Base-by-base conservation (phyloP, 2,329 filamentous ascomycete species). In the Fusarium continuum region DNA sequence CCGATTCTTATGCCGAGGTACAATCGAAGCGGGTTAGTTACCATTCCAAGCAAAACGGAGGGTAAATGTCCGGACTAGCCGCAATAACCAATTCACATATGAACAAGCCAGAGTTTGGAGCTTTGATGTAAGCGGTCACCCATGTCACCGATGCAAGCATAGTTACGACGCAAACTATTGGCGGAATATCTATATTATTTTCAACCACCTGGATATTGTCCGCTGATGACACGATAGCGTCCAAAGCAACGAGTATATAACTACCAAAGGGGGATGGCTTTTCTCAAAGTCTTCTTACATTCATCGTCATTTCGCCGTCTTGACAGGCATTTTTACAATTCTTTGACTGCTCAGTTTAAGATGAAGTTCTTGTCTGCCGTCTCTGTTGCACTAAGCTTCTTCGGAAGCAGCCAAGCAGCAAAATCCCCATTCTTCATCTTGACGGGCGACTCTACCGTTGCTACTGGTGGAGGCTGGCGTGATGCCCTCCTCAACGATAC, bases 401-500 rank as follows among this genome's bases (percentile, higher is more conserved):
- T 61, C 1, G 47, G 40, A 17, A 22, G 34, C 1, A 17, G 16
- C 7, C n/a, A 55, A 13, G 47, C 55, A 7, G 43, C 16, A 2
- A 61, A 47, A 4, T 55, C 56, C 0, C 56, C 56, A 1, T 60
- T 60, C 10, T 55, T 60, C 2, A 38, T 60, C n/a, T 10, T 60
- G 4, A 61, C 56, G 0, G 56, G 56, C 1, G 56, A 61, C 11
- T 60, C 56, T 3, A 61, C 56, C 3, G 55, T 61, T 23, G 56
- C 56, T 4, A 60, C 47, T 0, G 55, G 55, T 0, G 56, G 56
- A 0, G 55, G 55, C 0, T 60, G 56, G 56, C 55, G 56, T 0
- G 56, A 60, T 19, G 39, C 55, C 2, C 17, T 60, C 4, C 40
- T 60, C 3, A 55, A 47, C 6, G 23, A 8, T 5, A 55, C 47